A percentile compares a stretch with the other conserved stretches of the same genome.
Conservation (phyloP, 1,284 basidiomycete species). For the Ganoderma meredithae region DNA sequence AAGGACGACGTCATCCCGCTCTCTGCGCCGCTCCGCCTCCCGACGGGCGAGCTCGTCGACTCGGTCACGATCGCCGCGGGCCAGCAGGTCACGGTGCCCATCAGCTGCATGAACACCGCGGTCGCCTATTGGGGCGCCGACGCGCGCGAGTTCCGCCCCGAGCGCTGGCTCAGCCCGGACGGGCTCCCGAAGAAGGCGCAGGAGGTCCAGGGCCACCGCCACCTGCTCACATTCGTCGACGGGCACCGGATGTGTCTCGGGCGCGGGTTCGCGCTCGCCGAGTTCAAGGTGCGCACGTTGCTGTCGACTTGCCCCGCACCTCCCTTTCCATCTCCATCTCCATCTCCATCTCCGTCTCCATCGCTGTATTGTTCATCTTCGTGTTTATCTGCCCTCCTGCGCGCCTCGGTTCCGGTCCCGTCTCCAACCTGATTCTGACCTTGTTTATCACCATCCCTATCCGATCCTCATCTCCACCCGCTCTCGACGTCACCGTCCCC, state of each 20-base stretch:
- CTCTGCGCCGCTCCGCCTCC: conserved; percentile 47
- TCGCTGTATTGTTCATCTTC: too few relatives aligned
- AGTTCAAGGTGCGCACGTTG: conserved; percentile 62
- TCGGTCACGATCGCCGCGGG: conserved; percentile 55
- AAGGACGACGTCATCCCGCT: conserved; percentile 65
- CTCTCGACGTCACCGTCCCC: background rate
- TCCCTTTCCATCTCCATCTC: background rate
- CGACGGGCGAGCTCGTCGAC: conserved; percentile 46
- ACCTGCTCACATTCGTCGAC: conserved; percentile 50
- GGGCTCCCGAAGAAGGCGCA: conserved; percentile 39
- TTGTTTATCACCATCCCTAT: too few relatives aligned
- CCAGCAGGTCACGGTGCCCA: conserved; percentile 49
- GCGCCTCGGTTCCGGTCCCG: too few relatives aligned
- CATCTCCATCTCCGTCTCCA: too few relatives aligned
- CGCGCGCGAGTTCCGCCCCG: conserved; percentile 38
- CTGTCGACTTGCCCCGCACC: too few relatives aligned
- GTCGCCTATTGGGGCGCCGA: conserved; percentile 53
- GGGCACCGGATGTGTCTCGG: conserved; percentile 52
- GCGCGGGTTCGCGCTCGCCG: conserved; percentile 48
- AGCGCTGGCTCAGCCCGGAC: conserved; percentile 37
- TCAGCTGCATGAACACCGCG: conserved; percentile 54
- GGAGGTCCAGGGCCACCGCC: conserved; percentile 49
- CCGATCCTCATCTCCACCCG: background rate
- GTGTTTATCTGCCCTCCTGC: too few relatives aligned
- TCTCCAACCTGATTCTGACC: too few relatives aligned